Evolutionary conservation across 768 basidiomycete species (phyloP).

Genomic region (Tricholoma matsutake): DNA sequence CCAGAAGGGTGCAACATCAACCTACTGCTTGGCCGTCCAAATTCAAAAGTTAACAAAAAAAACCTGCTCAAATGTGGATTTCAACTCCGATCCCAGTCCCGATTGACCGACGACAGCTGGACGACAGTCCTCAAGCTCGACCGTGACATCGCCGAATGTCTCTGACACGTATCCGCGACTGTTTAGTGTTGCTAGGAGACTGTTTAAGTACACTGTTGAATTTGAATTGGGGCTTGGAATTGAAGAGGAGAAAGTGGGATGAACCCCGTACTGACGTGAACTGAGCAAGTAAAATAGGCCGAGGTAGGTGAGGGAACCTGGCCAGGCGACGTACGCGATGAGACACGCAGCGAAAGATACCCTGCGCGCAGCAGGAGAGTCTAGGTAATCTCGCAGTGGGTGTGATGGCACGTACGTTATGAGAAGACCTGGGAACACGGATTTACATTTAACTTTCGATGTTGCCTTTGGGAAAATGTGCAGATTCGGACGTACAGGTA

Average conservation of each 20-base stretch:
- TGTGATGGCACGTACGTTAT: conserved; percentile 24
- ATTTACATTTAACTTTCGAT: background rate
- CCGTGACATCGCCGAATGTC: background rate
- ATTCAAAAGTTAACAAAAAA: too few species aligned
- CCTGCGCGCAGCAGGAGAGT: conserved; percentile 4
- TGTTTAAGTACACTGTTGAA: conserved; percentile 29
- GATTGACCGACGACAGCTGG: too few species aligned
- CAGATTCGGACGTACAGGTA: conserved; percentile 37
- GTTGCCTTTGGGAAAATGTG: background rate
- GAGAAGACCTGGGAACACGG: conserved; percentile 23
- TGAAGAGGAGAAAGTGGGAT: background rate
- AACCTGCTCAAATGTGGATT: too few species aligned
- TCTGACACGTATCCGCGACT: conserved; percentile 5
- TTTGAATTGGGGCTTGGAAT: background rate
- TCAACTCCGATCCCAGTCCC: too few species aligned
- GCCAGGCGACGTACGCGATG: conserved; percentile 39
- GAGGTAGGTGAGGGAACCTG: conserved; percentile 41
- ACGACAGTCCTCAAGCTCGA: too few species aligned
- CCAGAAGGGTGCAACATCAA: too few species aligned
- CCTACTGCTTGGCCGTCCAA: too few species aligned
- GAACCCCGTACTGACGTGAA: conserved; percentile 33
- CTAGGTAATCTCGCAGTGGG: background rate
- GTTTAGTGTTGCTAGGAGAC: conserved; percentile 31
- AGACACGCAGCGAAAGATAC: conserved; percentile 29
- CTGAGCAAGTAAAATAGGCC: conserved; percentile 43